These are phyloP conservation scores for Aspergillus aculeatus DNA, from an alignment of 2,329 filamentous ascomycete species.

Conservation along the genomic window DNA sequence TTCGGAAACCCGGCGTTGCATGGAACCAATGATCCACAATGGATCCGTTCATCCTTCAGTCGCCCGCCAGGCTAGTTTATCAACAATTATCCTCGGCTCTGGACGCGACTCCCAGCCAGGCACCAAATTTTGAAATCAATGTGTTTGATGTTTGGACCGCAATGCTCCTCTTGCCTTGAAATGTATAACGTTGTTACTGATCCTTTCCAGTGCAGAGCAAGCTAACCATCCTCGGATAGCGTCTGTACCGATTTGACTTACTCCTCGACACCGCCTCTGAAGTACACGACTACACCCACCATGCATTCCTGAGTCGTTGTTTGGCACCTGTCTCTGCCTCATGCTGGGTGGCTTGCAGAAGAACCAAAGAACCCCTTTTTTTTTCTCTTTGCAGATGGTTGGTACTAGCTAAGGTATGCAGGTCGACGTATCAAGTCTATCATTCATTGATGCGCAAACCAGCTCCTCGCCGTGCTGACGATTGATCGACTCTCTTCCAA, in stretches of 20 bases:
- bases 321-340: not conserved
- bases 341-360: not conserved
- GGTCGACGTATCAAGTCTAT: not conserved
- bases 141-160: too few species aligned
- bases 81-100: too few species aligned
- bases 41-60: not conserved
- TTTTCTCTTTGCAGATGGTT: too few species aligned
- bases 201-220: not conserved
- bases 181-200: not conserved
- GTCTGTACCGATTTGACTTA: not conserved
- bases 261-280: not conserved
- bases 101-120: too few species aligned
- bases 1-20: not conserved
- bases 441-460: not conserved
- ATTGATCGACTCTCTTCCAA: not conserved
- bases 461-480: not conserved
- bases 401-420: not conserved
- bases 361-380: not conserved
- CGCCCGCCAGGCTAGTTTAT: too few species aligned
- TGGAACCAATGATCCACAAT: too few species aligned
- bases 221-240: not conserved
- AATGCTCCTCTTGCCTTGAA: not conserved
- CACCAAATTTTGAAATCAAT: too few species aligned
- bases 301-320: not conserved
- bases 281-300: not conserved